A percentile compares a stretch with the other conserved stretches of the same genome.
Evolutionary conservation across 345 rosid genomes (phyloP).

Genomic region (Psidium guajava): DNA sequence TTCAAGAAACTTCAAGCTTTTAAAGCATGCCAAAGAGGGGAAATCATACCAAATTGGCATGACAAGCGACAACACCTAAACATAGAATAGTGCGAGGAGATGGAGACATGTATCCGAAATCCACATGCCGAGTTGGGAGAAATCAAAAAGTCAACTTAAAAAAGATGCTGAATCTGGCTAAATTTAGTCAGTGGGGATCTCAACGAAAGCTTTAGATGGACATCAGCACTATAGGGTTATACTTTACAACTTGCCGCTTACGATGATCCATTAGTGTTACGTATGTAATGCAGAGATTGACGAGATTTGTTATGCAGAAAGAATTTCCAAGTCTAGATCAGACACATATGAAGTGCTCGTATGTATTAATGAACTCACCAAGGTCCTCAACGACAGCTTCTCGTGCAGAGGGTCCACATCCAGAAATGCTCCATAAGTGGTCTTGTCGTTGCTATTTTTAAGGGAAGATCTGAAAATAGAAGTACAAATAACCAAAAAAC

Average conservation of each 20-base stretch:
- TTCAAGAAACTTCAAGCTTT: not conserved
- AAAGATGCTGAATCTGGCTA: not conserved
- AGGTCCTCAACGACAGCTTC: conserved; percentile 36
- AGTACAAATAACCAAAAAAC: not conserved
- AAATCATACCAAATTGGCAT: not conserved
- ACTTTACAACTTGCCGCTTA: too few species aligned
- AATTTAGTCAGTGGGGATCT: not conserved
- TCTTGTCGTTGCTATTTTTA: conserved; percentile 16
- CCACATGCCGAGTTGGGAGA: not conserved
- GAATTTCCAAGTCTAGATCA: not conserved
- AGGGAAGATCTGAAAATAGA: conserved; percentile 27
- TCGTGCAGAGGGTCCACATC: conserved; percentile 35
- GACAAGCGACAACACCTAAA: not conserved
- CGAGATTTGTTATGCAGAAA: not conserved
- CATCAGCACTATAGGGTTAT: not conserved
- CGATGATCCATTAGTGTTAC: not conserved
- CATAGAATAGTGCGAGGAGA: not conserved
- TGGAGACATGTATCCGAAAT: not conserved
- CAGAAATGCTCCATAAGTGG: conserved; percentile 48
- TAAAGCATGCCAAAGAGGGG: not conserved
- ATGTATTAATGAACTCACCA: conserved; percentile 20
- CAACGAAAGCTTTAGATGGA: not conserved
- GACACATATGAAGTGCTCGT: not conserved
- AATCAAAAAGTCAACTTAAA: not conserved
- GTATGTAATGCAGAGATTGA: not conserved